Percentiles rank a stretch among this genome's conserved stretches.
Evolutionary conservation across 2,329 filamentous ascomycete genomes (phyloP).

Genomic region (Phialophora tarda): DNA sequence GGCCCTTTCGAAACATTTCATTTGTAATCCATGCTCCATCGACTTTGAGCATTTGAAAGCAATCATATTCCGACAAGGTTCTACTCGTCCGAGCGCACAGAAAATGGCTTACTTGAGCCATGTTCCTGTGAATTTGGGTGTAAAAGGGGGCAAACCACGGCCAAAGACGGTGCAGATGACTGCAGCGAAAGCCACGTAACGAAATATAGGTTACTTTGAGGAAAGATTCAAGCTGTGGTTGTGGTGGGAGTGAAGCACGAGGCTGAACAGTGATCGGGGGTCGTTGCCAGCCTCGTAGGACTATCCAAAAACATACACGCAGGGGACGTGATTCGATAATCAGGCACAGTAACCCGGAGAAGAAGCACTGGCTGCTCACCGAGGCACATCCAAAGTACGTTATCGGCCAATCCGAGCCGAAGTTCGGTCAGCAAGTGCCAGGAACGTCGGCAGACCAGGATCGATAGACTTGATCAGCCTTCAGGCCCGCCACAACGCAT

Average conservation of each 20-base stretch:
- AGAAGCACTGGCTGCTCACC: not conserved
- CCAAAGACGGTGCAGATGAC: not conserved
- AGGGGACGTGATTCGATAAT: not conserved
- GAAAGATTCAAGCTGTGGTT: not conserved
- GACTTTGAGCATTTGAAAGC: not conserved
- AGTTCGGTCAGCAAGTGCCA: not conserved
- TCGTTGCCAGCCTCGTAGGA: not conserved
- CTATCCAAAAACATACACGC: not conserved
- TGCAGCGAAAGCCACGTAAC: not conserved
- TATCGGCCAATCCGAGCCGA: not conserved
- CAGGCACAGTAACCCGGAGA: not conserved
- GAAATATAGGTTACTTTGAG: not conserved
- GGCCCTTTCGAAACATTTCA: not conserved
- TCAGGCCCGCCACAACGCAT: conserved; percentile 2
- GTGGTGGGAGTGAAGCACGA: not conserved
- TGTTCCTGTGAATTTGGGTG: not conserved
- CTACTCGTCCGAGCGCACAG: conserved; percentile 7
- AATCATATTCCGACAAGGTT: not conserved
- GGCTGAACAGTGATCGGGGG: not conserved
- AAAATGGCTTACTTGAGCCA: conserved; percentile 22
- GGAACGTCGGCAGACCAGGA: not conserved
- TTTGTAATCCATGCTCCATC: conserved; percentile 7
- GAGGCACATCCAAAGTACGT: not conserved
- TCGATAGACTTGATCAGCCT: conserved; percentile 5
- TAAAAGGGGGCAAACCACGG: not conserved